Evolutionary conservation across 805 yeast species (phyloP), one percentile per base, ranked within the genome.

Genomic region (Metschnikowia reukaufii): DNA sequence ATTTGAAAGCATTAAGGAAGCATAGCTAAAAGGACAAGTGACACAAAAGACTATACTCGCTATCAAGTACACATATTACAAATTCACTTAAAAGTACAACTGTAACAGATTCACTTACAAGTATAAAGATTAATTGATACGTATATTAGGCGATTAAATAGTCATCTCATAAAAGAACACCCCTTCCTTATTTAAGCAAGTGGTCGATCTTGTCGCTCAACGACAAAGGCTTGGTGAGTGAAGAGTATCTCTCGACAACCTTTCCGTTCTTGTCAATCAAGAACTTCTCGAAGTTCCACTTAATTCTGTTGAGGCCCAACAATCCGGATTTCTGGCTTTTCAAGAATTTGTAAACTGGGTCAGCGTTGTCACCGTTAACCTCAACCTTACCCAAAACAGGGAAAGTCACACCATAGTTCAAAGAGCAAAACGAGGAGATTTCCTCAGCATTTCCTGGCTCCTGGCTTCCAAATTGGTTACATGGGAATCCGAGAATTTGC

Each of bases 341-440:
- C 65, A 92, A 77, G 73, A 65, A 91, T 60, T 78, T 72, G 71
- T 82, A 92, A 30, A 92, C 90, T 16, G 92, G 88, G 62, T 87
- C 91, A 16, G 88, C 82, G 36, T 82, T 69, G 51, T 75, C 67
- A 42, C 99, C 99, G 65, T 92, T 94, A 57, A 94, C 98, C 35
- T 91, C 90, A 49, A 90, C 67, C 76, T 91, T 92, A 64, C 79
- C 76, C 79, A 92, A 71, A 27, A 92, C 78, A 25, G 97, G 97
- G 84, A 94, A 92, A 15, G 86, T 73, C 35, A 92, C 97, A 45
- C 97, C 97, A 65, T 83, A 94, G 73, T 88, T 90, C 59, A 82
- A 62, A 36, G 79, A 68, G 67, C 97, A 90, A 70, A 86, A 86
- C 38, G 75, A 66, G 17, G 81, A 82, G 54, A 88, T 88, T 59